Conservation (phyloP, 2,329 filamentous ascomycete species). For the Verruconis gallopava region DNA sequence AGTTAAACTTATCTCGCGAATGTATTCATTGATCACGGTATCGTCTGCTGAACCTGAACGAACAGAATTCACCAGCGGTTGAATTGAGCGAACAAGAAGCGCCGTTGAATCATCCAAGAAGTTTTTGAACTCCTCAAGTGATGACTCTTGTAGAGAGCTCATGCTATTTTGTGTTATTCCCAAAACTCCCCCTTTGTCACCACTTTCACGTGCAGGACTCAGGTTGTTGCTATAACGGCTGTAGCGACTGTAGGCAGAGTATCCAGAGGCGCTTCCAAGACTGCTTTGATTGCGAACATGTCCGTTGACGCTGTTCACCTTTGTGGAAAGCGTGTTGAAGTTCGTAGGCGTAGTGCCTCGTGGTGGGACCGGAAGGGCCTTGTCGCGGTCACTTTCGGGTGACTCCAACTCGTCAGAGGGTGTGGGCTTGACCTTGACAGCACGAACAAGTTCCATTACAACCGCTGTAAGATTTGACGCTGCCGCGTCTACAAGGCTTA, state of each 20-base stretch:
- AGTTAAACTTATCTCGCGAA: constrained; percentile 55
- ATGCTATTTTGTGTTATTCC: constrained; percentile 11
- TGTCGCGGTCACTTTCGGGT: constrained; percentile 47
- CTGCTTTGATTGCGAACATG: constrained; percentile 15
- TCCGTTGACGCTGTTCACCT: constrained; percentile 1
- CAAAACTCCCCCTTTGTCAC: constrained; percentile 1
- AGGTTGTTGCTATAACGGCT: constrained; percentile 7
- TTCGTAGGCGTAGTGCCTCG: background rate
- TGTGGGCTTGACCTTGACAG: constrained; percentile 71
- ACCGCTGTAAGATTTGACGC: constrained; percentile 80
- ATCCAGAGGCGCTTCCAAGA: constrained; percentile 10
- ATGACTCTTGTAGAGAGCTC: constrained; percentile 17
- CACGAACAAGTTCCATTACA: constrained; percentile 71
- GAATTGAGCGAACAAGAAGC: constrained; percentile 64
- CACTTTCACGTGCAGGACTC: constrained; percentile 5
- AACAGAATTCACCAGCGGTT: constrained; percentile 63
- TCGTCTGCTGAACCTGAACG: constrained; percentile 26
- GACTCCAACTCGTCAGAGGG: constrained; percentile 64
- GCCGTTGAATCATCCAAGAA: constrained; percentile 78
- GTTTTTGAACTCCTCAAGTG: constrained; percentile 50
- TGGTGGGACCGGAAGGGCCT: background rate
- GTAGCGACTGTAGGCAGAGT: constrained; percentile 9
- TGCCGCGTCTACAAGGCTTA: constrained; percentile 87
- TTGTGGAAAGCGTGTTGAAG: background rate
- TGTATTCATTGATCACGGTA: constrained; percentile 49